These are phyloP conservation scores for Kazachstania psychrophila DNA, from an alignment of 805 yeast species.

Conservation along the genomic window DNA sequence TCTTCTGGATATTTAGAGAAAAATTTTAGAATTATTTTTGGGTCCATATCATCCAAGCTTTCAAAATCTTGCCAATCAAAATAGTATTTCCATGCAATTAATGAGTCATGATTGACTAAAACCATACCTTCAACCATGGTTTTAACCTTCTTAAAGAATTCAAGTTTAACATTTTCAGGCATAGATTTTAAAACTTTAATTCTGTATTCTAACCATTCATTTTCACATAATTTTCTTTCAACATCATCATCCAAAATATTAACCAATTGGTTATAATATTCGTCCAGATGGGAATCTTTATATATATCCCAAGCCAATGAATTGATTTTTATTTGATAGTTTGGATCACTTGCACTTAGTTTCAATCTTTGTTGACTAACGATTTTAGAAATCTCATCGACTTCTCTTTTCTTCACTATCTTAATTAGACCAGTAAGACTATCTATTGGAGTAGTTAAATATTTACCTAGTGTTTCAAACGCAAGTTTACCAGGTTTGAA, in stretches of 20 bases:
- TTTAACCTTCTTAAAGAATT: slow-evolving; percentile 35
- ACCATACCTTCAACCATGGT: slow-evolving; percentile 66
- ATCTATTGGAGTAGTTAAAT: slow-evolving; percentile 38
- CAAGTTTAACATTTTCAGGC: slow-evolving; percentile 37
- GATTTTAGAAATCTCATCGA: slow-evolving; percentile 32
- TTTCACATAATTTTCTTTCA: slow-evolving; percentile 50
- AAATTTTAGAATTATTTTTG: slow-evolving; percentile 39
- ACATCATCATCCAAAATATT: slow-evolving; percentile 55
- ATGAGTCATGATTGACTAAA: slow-evolving; percentile 49
- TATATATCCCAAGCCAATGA: slow-evolving; percentile 40
- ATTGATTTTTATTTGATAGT: slow-evolving; percentile 33
- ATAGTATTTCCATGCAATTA: slow-evolving; percentile 61
- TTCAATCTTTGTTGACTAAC: slow-evolving; percentile 42
- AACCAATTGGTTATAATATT: slow-evolving; percentile 46
- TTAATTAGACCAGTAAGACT: slow-evolving; percentile 39
- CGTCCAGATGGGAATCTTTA: slow-evolving; percentile 42
- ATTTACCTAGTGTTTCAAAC: slow-evolving; percentile 43
- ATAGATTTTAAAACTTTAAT: slow-evolving; percentile 44
- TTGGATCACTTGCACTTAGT: slow-evolving; percentile 36
- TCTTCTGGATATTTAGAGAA: slow-evolving; percentile 47
- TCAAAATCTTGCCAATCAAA: slow-evolving; percentile 65
- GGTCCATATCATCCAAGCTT: slow-evolving; percentile 41
- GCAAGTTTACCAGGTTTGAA: slow-evolving; percentile 49
- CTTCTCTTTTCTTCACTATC: slow-evolving; percentile 35
- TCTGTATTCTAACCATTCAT: slow-evolving; percentile 47